Base-by-base conservation (phyloP, 2,329 filamentous ascomycete species). In the Helotiales sp. region DNA sequence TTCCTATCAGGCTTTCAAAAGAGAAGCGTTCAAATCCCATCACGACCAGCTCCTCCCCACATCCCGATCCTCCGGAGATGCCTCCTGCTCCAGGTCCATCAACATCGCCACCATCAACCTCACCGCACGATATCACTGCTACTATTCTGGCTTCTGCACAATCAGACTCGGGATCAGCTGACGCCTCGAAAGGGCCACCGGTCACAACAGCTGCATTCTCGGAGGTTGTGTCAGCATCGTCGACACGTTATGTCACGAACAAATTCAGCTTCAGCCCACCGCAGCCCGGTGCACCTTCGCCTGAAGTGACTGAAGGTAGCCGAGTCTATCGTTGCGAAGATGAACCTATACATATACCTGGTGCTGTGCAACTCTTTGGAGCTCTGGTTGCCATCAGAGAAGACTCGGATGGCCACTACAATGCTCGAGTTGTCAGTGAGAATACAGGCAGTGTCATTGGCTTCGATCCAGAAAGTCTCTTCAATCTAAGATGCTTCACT, bases 341-440 rank as follows among this genome's bases (percentile, higher is more conserved):
- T 31, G 59, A 59, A 27, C 57, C 59, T 7, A 59, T 61, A 31
- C 59, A 61, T 48, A 61, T 57, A n/a, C 59, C 56, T 15, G 56
- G 56, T 24, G 53, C 56, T 5, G 52, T 59, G 1, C 56, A 59
- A 46, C 22, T 13, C 8, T 61, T 47, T 24, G 59, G 59, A 13
- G 59, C 59, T 15, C 33, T 61, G 36, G 22, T 61, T 7, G 56
- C 52, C 13, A 27, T 61, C 15, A 34, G 33, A 56, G 53, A 58
- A n/a, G 38, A 54, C 15, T 12, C 36, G 15, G 30, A 42, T 1
- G 36, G 48, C 19, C n/a, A 27, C n/a, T 54, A 54, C 17, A 48
- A 54, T 12, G 56, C 57, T 7, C 49, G 56, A 1, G 31, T 61
- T 12, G 59, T 33, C 17, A 61, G 59, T 25, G 59, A 61, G 19